Evolutionary conservation across 352 stramenopile genomes (phyloP), one percentile per base, ranked within the genome.

Genomic region (Phytophthora hibernalis): DNA sequence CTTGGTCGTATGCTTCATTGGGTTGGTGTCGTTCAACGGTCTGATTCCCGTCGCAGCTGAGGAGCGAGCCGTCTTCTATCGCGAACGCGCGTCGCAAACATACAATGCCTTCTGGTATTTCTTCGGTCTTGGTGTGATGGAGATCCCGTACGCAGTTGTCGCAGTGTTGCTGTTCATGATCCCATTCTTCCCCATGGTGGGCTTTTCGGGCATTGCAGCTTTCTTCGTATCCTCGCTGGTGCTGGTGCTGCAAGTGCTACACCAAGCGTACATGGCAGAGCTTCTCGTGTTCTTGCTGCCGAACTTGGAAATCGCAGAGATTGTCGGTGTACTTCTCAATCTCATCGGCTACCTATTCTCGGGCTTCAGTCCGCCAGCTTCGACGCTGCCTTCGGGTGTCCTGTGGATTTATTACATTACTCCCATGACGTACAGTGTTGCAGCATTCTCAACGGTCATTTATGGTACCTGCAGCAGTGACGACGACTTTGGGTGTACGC

Each of bases 61-160:
- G 35, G 82, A 97, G 37, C 78, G 92, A n/a, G 79, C 84, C 21
- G 83, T 85, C 24, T 98, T 91, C 48, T 97, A 98, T 73, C 74
- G 88, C 15, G 91, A 98, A 61, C 86, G 91, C 21, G 80, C 84
- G 9, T 72, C 82, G 1, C 61, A 87, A 33, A 95, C 93, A 2
- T 75, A 71, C 26, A 75, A 71, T 30, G 55, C 66, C 8, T 21
- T 70, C 11, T 70, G 66, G 66, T 74, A 74, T 30, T 74, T 70
- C 16, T 33, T 74, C 1, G 61, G 20, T 0, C 33, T 57, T 12
- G 61, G 50, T 1, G 50, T 75, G 10, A 57, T 71, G 13, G 67
- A 74, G 44, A 52, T 73, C 12, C 65, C 65, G 72, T 98, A 98
- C 54, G 65, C 33, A 0, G 33, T 40, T 40, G 12, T 40, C 33